phyloP scores from a whole-genome alignment of 2,329 filamentous ascomycete genomes.

The Phyllosticta ampelicida region DNA sequence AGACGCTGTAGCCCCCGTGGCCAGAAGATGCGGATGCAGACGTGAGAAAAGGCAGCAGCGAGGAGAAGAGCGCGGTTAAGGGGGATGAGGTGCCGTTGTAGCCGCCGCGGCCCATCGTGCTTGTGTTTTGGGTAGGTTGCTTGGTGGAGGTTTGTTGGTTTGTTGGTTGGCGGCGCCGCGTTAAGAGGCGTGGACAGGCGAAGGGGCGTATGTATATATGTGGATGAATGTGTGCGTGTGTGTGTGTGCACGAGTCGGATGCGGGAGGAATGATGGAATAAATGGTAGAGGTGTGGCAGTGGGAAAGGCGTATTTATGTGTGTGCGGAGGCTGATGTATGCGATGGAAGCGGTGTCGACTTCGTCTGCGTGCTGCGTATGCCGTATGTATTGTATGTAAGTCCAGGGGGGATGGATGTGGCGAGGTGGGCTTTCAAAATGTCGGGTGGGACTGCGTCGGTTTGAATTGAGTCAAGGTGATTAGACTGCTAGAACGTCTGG shows the following conservation, averaged over 20 bases:
- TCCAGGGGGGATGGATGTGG: background rate
- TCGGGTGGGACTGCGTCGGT: background rate
- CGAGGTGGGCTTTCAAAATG: background rate
- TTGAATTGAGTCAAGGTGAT: background rate
- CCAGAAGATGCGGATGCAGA: background rate
- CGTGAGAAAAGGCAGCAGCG: background rate
- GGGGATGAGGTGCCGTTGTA: constrained; percentile 17
- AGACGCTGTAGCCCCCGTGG: constrained; percentile 13
- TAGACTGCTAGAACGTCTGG: background rate
- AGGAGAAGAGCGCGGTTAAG: background rate
- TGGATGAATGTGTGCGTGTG: background rate
- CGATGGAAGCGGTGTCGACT: background rate
- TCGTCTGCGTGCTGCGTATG: background rate
- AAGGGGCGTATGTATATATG: background rate
- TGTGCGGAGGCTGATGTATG: no score
- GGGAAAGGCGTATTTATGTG: no score
- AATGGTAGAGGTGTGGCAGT: no score
- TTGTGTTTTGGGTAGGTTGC: constrained; percentile 8
- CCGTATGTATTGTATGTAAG: background rate
- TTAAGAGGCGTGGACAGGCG: background rate
- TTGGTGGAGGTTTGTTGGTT: constrained; percentile 1
- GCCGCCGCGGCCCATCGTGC: constrained; percentile 24
- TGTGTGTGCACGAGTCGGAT: no score
- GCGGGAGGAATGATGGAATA: no score
- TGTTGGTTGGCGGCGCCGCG: constrained; percentile 8